A percentile compares a stretch with the other conserved stretches of the same genome.
Evolutionary conservation across 345 rosid genomes (phyloP).

Genomic region (Dimocarpus longan): DNA sequence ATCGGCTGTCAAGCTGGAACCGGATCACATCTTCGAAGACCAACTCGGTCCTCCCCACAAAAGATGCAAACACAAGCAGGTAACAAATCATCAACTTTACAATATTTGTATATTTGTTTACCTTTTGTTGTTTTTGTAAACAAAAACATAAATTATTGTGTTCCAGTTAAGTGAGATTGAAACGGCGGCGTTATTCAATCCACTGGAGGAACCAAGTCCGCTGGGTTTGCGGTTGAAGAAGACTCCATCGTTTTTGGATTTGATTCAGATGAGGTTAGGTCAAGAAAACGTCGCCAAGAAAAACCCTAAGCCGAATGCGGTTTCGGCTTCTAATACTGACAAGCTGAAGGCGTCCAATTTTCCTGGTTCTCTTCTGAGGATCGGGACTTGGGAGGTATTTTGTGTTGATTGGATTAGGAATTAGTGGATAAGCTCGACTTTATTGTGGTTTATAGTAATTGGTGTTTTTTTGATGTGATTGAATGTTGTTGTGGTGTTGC

Average conservation of each 20-base stretch:
- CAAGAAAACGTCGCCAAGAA: slow-evolving; percentile 35
- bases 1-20: slow-evolving; percentile 39
- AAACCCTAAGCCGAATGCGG: slow-evolving; percentile 20
- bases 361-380: slow-evolving; percentile 56
- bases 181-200: slow-evolving; percentile 32
- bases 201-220: slow-evolving; percentile 68
- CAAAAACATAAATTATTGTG: background rate
- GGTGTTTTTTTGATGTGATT: background rate
- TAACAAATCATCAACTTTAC: background rate
- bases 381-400: slow-evolving; percentile 79
- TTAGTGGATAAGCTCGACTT: background rate
- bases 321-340: slow-evolving; percentile 27
- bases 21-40: slow-evolving; percentile 35
- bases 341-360: slow-evolving; percentile 78
- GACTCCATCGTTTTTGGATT: slow-evolving; percentile 65
- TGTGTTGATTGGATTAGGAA: background rate
- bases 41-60: slow-evolving; percentile 40
- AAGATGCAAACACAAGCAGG: slow-evolving; percentile 48
- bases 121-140: background rate
- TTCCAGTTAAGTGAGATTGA: slow-evolving; percentile 19
- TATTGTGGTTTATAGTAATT: background rate
- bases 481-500: slow-evolving; percentile 12
- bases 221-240: slow-evolving; percentile 66
- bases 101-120: background rate
- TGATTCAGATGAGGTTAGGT: slow-evolving; percentile 65